Evolutionary conservation across 1,284 basidiomycete genomes (phyloP).

Genomic region (Pulveroboletus sp.): DNA sequence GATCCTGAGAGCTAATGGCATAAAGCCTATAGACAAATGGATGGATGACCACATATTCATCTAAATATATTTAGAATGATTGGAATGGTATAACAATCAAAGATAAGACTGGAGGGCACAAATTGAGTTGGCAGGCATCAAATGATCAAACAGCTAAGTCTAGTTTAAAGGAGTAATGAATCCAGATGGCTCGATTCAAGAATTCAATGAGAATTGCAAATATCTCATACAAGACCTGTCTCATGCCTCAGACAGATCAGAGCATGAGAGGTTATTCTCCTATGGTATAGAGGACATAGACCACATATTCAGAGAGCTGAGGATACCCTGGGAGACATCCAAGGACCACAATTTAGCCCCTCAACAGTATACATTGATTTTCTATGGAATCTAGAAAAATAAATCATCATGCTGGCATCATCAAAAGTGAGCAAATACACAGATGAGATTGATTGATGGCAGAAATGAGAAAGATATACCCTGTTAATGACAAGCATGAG

Average conservation of each 20-base stretch:
- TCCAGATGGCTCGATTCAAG: not conserved
- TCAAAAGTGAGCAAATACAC: too few species aligned
- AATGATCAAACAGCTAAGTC: too few species aligned
- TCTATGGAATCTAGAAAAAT: constrained; percentile 6
- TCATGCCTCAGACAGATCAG: rapidly evolving
- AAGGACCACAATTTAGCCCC: not conserved
- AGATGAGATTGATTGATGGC: too few species aligned
- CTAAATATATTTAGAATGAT: too few species aligned
- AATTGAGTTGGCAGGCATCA: too few species aligned
- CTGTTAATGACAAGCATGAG: too few species aligned
- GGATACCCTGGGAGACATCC: not conserved
- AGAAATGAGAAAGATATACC: too few species aligned
- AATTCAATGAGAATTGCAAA: not conserved
- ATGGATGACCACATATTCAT: not conserved
- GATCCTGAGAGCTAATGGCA: not conserved
- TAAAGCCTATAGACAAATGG: not conserved
- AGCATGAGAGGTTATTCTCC: not conserved
- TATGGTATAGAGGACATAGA: not conserved
- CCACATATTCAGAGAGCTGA: rapidly evolving
- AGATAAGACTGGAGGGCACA: too few species aligned
- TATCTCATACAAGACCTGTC: not conserved
- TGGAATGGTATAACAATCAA: too few species aligned
- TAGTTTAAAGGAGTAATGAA: too few species aligned
- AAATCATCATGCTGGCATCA: too few species aligned
- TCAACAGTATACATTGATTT: constrained; percentile 6